Evolutionary conservation across 2,329 filamentous ascomycete species (phyloP), one percentile per base, ranked within the genome.

Genomic region (Diaporthe eres): DNA sequence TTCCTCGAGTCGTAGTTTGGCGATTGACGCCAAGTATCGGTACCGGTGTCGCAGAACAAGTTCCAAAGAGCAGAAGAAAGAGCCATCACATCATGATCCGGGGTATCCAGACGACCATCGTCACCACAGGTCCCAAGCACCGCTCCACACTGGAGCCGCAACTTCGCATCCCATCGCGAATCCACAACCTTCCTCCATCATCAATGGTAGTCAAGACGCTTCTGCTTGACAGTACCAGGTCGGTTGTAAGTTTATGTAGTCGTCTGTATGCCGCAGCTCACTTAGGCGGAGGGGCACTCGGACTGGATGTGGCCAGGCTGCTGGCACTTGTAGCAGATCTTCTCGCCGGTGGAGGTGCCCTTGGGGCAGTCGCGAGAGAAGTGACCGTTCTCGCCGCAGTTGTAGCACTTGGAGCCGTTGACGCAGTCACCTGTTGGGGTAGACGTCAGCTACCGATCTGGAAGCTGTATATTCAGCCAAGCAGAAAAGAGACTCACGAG

Each of bases 321-420:
- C 87, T 93, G 91, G 90, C 91, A 98, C 90, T 97, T 98, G 92
- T 99, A 99, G 93, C 97, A 99, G 85, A 98, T 95, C 85, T 97
- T 96, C 91, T 98, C 96, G 83, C 93, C 91, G 80, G 92, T 91
- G 81, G 92, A 91, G 76, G 94, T 94, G 88, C 98, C 96, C 85
- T 96, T 96, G 81, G 96, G 94, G 91, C 97, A 99, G 87, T 99
- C 97, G 79, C 96, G 94, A 79, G 94, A 97, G 85, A 98, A 92
- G 87, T 98, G 96, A 78, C 97, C 96, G 81, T 96, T 94, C 89
- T 98, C 95, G 83, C 91, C 91, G 81, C 97, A 98, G 92, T 98
- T 98, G 93, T 98, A 99, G 93, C 97, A 99, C 91, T 98, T 98
- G 90, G 97, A 96, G 82, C 97, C 97, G 86, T 98, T 97, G 82